Evolutionary conservation across 352 stramenopile genomes (phyloP).

Genomic region (Phytophthora crassamura): DNA sequence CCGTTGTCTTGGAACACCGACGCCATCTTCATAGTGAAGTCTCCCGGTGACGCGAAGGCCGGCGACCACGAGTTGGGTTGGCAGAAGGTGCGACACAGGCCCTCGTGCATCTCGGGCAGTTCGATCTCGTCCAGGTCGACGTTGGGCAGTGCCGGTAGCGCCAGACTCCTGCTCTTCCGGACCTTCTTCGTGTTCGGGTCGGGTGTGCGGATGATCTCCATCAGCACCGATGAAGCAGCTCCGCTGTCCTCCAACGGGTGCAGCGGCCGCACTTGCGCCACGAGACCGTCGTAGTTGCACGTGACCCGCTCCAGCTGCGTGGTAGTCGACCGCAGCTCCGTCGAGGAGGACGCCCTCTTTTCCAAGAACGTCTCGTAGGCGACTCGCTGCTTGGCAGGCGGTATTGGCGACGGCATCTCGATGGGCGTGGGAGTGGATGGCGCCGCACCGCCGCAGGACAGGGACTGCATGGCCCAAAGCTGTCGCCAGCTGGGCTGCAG

Average conservation of each 20-base stretch:
- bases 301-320: conserved; percentile 28
- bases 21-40: conserved; percentile 81
- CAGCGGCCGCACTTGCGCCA: conserved; percentile 32
- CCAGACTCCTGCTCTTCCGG: conserved; percentile 25
- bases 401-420: conserved; percentile 7
- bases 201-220: conserved; percentile 34
- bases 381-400: conserved; percentile 19
- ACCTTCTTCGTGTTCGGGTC: conserved; percentile 21
- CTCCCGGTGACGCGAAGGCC: conserved; percentile 71
- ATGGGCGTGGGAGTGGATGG: conserved; percentile 28
- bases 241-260: not conserved
- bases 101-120: conserved; percentile 72
- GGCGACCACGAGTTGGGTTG: conserved; percentile 72
- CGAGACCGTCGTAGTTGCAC: conserved; percentile 31
- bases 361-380: conserved; percentile 47
- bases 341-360: conserved; percentile 18
- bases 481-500: not conserved
- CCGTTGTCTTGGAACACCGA: conserved; percentile 48
- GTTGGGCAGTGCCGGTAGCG: conserved; percentile 25
- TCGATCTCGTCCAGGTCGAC: conserved; percentile 63
- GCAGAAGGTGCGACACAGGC: conserved; percentile 72
- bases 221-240: conserved; percentile 18
- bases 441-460: conserved; percentile 28
- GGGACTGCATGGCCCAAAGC: conserved; percentile 26
- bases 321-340: conserved; percentile 4